Conservation (phyloP, 345 rosid species). For the Linum usitatissimum region DNA sequence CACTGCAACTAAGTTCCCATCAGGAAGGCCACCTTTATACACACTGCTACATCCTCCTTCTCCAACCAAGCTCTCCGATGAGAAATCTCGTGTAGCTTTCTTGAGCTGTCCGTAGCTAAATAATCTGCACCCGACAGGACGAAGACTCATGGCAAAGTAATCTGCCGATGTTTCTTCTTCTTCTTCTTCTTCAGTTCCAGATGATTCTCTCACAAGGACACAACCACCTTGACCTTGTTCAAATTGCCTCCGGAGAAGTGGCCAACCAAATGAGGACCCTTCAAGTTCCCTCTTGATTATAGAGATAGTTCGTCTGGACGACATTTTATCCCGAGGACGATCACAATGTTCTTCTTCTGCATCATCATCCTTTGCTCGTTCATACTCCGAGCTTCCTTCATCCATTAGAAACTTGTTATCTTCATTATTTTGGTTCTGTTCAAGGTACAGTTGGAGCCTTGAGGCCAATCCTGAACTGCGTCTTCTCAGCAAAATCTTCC, state of each 20-base stretch:
- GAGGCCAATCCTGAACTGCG: background rate
- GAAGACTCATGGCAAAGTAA: background rate
- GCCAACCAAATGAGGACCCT: constrained; percentile 31
- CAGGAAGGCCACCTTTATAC: constrained; percentile 15
- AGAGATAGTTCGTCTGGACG: constrained; percentile 6
- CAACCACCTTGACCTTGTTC: background rate
- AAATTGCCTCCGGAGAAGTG: constrained; percentile 20
- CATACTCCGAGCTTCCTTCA: background rate
- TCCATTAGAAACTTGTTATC: background rate
- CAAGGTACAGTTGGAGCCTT: background rate
- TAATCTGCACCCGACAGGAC: constrained; percentile 10
- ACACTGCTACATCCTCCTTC: constrained; percentile 26
- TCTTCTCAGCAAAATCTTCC: background rate
- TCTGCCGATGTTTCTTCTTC: background rate
- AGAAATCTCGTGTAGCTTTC: constrained; percentile 15
- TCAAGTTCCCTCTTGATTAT: background rate
- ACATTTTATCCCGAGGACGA: background rate
- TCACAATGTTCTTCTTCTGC: background rate
- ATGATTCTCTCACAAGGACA: background rate
- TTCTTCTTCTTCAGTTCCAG: background rate
- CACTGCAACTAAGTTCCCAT: constrained; percentile 16
- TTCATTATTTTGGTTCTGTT: background rate
- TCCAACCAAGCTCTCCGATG: constrained; percentile 20
- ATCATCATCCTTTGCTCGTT: background rate
- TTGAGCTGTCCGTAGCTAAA: constrained; percentile 15